Percentiles rank a stretch among this genome's conserved stretches.
phyloP scores from a whole-genome alignment of 305 asterid species.

The Galium porrigens region DNA sequence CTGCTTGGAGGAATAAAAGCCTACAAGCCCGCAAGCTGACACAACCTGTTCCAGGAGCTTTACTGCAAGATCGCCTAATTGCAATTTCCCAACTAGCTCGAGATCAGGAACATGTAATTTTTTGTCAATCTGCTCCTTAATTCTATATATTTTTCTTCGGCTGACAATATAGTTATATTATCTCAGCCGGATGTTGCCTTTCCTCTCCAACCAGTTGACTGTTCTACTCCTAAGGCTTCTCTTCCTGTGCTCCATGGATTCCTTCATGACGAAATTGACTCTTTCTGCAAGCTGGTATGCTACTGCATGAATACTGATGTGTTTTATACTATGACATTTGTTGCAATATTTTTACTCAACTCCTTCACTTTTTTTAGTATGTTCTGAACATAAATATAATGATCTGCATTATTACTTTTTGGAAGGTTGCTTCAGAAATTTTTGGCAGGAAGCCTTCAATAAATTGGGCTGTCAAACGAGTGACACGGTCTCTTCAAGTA shows the following conservation, averaged over 20 bases:
- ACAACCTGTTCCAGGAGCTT: constrained; percentile 81
- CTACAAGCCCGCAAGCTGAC: constrained; percentile 66
- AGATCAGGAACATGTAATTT: constrained; percentile 84
- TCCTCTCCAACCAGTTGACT: constrained; percentile 84
- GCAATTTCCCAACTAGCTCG: constrained; percentile 92
- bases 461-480: constrained; percentile 98
- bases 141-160: constrained; percentile 19
- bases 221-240: constrained; percentile 43
- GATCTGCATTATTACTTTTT: constrained; percentile 16
- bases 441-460: constrained; percentile 71
- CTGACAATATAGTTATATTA: constrained; percentile 15
- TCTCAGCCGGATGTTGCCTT: constrained; percentile 88
- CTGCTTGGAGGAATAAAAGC: constrained; percentile 89
- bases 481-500: constrained; percentile 93
- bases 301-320: constrained; percentile 17
- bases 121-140: constrained; percentile 1
- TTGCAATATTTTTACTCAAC: constrained; percentile 14
- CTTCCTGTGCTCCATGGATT: constrained; percentile 47
- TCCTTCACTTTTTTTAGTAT: constrained; percentile 11
- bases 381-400: constrained; percentile 18
- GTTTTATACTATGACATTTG: constrained; percentile 8
- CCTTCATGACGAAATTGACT: constrained; percentile 74
- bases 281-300: constrained; percentile 83
- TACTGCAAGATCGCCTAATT: constrained; percentile 87
- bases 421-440: constrained; percentile 87